These are phyloP conservation scores for Talaromyces sp. DNA, from an alignment of 2,329 filamentous ascomycete genomes.

Conservation along the genomic window DNA sequence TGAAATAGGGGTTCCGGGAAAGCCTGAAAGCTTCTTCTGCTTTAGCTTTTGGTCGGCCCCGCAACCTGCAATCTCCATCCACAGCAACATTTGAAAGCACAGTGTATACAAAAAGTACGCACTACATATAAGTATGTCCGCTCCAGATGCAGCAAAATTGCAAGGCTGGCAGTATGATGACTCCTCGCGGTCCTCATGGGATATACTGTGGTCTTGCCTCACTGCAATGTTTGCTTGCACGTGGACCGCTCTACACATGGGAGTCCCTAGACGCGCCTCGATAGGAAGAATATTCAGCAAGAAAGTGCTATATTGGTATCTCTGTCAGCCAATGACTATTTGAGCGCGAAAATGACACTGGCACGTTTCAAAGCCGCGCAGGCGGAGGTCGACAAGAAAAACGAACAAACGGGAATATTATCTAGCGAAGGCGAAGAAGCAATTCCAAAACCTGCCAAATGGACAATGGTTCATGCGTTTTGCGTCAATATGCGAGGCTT, in stretches of 20 bases:
- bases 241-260: slow-evolving; percentile 14
- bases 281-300: neutral
- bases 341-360: neutral
- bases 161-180: slow-evolving; percentile 1
- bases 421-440: neutral
- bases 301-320: neutral
- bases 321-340: neutral
- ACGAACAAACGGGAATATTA: neutral
- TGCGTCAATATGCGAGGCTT: slow-evolving; percentile 1
- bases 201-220: slow-evolving; percentile 16
- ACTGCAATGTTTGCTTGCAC: slow-evolving; percentile 16
- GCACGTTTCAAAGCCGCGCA: neutral
- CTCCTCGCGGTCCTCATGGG: slow-evolving; percentile 12
- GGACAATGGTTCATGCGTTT: neutral
- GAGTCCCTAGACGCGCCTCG: neutral
- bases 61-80: no score
- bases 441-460: neutral
- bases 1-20: neutral
- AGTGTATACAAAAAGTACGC: neutral
- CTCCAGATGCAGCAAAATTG: neutral
- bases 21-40: neutral
- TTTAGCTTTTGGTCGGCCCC: neutral
- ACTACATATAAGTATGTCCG: neutral
- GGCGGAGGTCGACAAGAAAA: neutral
- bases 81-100: no score